Percentiles rank a stretch among this genome's conserved stretches.
These are phyloP conservation scores for Xeromyces bisporus DNA, from an alignment of 495 filamentous ascomycete genomes.

Conservation along the genomic window DNA sequence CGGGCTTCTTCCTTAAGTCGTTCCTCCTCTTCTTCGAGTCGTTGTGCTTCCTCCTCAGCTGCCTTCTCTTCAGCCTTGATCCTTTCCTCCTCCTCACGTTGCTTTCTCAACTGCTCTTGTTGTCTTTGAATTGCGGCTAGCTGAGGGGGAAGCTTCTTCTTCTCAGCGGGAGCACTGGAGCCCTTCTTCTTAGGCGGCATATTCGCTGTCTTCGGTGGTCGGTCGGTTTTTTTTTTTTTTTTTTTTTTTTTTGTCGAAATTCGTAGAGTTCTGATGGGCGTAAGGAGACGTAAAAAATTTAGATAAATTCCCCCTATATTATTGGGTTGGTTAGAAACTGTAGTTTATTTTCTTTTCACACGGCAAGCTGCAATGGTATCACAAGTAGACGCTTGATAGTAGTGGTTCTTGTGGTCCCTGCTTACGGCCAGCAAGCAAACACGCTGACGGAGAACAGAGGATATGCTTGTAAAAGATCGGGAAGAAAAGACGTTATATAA, in stretches of 20 bases:
- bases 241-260: too few relatives aligned
- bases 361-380: too few relatives aligned
- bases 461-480: too few relatives aligned
- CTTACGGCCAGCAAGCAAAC: too few relatives aligned
- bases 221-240: too few relatives aligned
- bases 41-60: slow-evolving; percentile 51
- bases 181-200: slow-evolving; percentile 95
- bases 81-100: slow-evolving; percentile 60
- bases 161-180: slow-evolving; percentile 52
- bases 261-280: slow-evolving; percentile 2
- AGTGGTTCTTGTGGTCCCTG: too few relatives aligned
- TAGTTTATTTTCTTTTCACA: too few relatives aligned
- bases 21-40: slow-evolving; percentile 54
- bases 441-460: too few relatives aligned
- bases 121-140: slow-evolving; percentile 76
- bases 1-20: slow-evolving; percentile 56
- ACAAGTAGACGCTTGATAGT: too few relatives aligned
- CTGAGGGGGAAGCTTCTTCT: slow-evolving; percentile 77
- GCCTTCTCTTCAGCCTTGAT: slow-evolving; percentile 56
- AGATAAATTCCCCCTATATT: too few relatives aligned
- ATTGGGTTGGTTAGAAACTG: too few relatives aligned
- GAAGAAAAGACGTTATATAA: too few relatives aligned
- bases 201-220: slow-evolving; percentile 5
- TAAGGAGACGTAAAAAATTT: background rate
- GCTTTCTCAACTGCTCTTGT: slow-evolving; percentile 62